These are phyloP conservation scores for Boletus barrowsii DNA, from an alignment of 768 basidiomycete genomes.

Conservation along the genomic window DNA sequence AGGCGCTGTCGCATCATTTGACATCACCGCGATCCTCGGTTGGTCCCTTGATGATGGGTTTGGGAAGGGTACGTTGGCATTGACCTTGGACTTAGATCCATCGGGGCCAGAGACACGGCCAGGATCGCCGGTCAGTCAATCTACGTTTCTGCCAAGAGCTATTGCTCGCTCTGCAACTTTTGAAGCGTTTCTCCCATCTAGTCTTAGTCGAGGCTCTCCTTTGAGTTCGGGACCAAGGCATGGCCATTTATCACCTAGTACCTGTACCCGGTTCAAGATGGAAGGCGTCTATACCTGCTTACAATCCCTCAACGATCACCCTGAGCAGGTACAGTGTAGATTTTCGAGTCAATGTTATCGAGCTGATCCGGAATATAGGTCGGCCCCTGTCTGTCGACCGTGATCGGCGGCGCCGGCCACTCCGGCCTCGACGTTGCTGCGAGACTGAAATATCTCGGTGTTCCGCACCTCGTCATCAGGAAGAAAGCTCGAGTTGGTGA, in stretches of 20 bases:
- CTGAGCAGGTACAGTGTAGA: constrained; percentile 15
- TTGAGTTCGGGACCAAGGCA: constrained; percentile 51
- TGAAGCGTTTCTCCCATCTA: constrained; percentile 49
- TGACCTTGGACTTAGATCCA: constrained; percentile 58
- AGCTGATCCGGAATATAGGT: background rate
- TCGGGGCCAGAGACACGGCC: constrained; percentile 39
- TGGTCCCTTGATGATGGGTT: constrained; percentile 29
- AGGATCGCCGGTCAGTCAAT: constrained; percentile 23
- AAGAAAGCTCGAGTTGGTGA: constrained; percentile 51
- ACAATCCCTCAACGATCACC: constrained; percentile 53
- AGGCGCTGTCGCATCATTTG: constrained; percentile 12
- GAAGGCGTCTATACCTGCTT: constrained; percentile 64
- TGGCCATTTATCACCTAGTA: constrained; percentile 52
- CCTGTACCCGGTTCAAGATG: constrained; percentile 43
- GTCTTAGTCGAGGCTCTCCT: constrained; percentile 52
- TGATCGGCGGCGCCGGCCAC: constrained; percentile 67
- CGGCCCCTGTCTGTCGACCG: constrained; percentile 1
- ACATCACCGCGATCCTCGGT: constrained; percentile 15
- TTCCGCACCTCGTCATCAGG: constrained; percentile 56
- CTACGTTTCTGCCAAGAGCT: constrained; percentile 13
- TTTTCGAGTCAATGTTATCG: background rate
- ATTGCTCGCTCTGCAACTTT: constrained; percentile 31
- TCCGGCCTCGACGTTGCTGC: constrained; percentile 65
- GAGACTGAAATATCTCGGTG: constrained; percentile 55
- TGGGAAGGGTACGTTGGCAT: constrained; percentile 51